A percentile compares a stretch with the other conserved stretches of the same genome.
Evolutionary conservation across 371 early-diverging fungal genomes (phyloP).

Genomic region (Mucor circinelloides): DNA sequence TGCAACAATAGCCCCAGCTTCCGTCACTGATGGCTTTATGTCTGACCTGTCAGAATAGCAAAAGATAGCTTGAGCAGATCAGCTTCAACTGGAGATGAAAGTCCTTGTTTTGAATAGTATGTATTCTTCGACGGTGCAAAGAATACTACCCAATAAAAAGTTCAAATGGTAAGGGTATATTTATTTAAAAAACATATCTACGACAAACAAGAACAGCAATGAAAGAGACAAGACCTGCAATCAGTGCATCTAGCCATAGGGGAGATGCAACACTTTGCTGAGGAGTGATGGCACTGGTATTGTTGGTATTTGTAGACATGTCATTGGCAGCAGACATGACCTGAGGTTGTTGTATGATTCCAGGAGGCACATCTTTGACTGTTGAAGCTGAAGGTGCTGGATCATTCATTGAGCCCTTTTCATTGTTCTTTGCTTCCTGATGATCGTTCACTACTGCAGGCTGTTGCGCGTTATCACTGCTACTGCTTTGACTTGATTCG

Average conservation of each 20-base stretch:
- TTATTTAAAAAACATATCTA: slow-evolving; percentile 6
- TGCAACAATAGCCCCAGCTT: no score
- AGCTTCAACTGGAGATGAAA: no score
- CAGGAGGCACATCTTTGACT: neutral
- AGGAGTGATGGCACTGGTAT: neutral
- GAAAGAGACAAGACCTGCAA: slow-evolving; percentile 35
- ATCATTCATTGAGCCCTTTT: neutral
- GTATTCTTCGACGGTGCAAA: no score
- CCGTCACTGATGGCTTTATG: no score
- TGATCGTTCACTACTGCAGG: neutral
- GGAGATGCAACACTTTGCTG: neutral
- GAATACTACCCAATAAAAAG: no score
- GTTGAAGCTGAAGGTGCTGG: neutral
- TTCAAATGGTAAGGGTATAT: slow-evolving; percentile 1
- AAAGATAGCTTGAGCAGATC: no score
- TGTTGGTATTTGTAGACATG: neutral
- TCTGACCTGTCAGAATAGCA: no score
- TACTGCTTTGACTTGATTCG: neutral
- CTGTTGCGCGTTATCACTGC: neutral
- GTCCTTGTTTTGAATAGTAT: no score
- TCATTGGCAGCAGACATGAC: neutral
- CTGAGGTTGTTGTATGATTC: neutral
- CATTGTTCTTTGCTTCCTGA: neutral
- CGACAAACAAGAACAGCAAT: slow-evolving; percentile 3
- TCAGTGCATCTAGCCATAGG: slow-evolving; percentile 54